phyloP scores from a whole-genome alignment of 495 filamentous ascomycete species.

The Talaromyces ruber region DNA sequence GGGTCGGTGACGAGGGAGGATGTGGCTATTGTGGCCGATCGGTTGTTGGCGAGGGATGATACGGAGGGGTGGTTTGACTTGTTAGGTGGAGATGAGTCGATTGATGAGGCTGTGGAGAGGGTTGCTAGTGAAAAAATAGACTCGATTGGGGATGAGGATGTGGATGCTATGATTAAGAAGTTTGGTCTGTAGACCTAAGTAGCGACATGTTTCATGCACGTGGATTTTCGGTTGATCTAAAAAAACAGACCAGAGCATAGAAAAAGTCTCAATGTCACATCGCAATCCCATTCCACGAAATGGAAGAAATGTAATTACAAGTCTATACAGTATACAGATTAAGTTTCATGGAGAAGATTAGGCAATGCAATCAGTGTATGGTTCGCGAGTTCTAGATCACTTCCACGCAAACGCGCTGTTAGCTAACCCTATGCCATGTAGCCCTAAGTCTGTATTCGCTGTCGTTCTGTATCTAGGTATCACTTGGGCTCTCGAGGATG shows the following conservation, averaged over 20 bases:
- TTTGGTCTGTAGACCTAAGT: constrained; percentile 14
- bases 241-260: neutral
- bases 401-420: neutral
- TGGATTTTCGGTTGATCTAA: neutral
- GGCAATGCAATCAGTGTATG: neutral
- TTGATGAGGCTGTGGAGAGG: constrained; percentile 56
- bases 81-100: constrained; percentile 47
- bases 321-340: neutral
- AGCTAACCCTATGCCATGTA: neutral
- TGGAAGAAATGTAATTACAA: neutral
- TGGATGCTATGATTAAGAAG: constrained; percentile 38
- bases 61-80: constrained; percentile 56
- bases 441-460: neutral
- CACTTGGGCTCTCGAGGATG: neutral
- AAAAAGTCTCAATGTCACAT: neutral
- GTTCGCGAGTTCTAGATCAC: neutral
- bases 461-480: neutral
- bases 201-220: neutral
- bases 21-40: constrained; percentile 60
- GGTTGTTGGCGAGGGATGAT: constrained; percentile 51
- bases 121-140: constrained; percentile 55
- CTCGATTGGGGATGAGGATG: constrained; percentile 57
- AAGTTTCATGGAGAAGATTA: neutral
- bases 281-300: neutral
- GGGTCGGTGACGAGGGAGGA: constrained; percentile 56